Percentiles rank a stretch among this genome's conserved stretches.
Evolutionary conservation across 768 basidiomycete genomes (phyloP).

Genomic region (Tubosaeta sp.): DNA sequence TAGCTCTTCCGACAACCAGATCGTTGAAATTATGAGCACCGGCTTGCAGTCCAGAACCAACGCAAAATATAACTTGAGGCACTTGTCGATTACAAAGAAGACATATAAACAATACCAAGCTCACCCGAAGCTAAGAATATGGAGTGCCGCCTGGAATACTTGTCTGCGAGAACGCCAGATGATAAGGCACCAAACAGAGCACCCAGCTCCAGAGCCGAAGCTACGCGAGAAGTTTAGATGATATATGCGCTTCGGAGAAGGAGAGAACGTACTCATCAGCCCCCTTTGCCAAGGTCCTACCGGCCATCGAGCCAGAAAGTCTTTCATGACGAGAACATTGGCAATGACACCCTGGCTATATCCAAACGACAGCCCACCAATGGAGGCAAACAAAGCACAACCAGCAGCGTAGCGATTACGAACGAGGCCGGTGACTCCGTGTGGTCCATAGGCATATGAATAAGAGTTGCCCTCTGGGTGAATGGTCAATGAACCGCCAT

Average conservation of each 20-base stretch:
- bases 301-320: slow-evolving; percentile 67
- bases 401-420: slow-evolving; percentile 62
- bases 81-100: background rate
- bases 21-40: slow-evolving; percentile 52
- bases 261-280: slow-evolving; percentile 57
- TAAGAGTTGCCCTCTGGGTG: slow-evolving; percentile 35
- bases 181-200: slow-evolving; percentile 71
- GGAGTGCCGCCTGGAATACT: slow-evolving; percentile 59
- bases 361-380: slow-evolving; percentile 76
- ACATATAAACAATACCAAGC: slow-evolving; percentile 14
- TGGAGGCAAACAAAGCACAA: slow-evolving; percentile 71
- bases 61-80: slow-evolving; percentile 56
- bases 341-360: slow-evolving; percentile 87
- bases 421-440: slow-evolving; percentile 58
- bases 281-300: slow-evolving; percentile 71
- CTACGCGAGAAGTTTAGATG: slow-evolving; percentile 32
- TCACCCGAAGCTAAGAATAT: slow-evolving; percentile 67
- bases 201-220: slow-evolving; percentile 74
- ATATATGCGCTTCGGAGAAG: background rate
- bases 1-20: slow-evolving; percentile 63
- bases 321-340: slow-evolving; percentile 79
- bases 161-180: slow-evolving; percentile 66
- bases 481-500: slow-evolving; percentile 26
- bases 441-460: slow-evolving; percentile 69
- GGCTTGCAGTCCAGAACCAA: slow-evolving; percentile 69